A percentile compares a stretch with the other conserved stretches of the same genome.
Evolutionary conservation across 257 asterid genomes (phyloP).

Genomic region (Prunella vulgaris): DNA sequence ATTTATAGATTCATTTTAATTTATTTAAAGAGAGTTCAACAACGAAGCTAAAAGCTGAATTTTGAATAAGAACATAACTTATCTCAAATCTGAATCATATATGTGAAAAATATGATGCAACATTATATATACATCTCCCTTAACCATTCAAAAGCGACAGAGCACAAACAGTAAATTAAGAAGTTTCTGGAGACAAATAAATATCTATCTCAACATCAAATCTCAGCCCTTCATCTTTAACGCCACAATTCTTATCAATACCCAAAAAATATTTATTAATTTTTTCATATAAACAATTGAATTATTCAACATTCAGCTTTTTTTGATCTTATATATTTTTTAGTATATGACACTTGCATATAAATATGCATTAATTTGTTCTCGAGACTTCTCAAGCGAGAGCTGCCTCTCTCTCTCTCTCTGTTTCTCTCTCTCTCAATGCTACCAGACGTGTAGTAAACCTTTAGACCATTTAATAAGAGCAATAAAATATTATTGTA

Average conservation of each 20-base stretch:
- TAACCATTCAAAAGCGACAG: background rate
- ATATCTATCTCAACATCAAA: conserved; percentile 29
- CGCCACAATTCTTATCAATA: conserved; percentile 8
- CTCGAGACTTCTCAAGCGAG: conserved; percentile 50
- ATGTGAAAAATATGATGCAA: background rate
- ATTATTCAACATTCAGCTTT: background rate
- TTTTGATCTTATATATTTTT: no score
- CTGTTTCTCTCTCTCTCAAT: conserved; percentile 21
- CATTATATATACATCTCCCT: background rate
- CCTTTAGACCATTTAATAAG: conserved; percentile 21
- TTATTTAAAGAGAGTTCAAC: no score
- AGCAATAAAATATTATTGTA: background rate
- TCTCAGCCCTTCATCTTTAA: conserved; percentile 36
- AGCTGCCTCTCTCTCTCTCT: background rate
- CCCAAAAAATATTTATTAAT: background rate
- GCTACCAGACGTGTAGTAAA: conserved; percentile 25
- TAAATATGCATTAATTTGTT: conserved; percentile 24
- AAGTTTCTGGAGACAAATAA: conserved; percentile 49
- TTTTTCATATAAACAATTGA: background rate
- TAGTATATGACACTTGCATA: no score
- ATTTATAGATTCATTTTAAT: no score
- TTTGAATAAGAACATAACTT: no score
- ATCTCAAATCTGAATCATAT: no score
- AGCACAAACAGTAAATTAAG: conserved; percentile 21
- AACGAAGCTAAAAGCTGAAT: no score